Evolutionary conservation across 768 basidiomycete genomes (phyloP).

Genomic region (Naganishia friedmannii): DNA sequence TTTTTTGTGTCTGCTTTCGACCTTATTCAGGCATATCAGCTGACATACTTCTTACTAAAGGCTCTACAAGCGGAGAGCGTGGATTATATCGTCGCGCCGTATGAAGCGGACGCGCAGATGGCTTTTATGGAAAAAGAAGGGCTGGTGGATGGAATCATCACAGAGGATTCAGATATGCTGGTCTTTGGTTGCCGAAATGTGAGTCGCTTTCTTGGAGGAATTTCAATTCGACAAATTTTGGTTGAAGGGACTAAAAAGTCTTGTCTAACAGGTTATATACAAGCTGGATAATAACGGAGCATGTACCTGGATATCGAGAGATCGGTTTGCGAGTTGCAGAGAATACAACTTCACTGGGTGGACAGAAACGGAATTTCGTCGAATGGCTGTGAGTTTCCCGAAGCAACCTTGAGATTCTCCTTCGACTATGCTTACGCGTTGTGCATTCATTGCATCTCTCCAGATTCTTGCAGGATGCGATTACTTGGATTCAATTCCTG

Average conservation of each 20-base stretch:
- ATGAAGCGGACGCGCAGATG: constrained; percentile 97
- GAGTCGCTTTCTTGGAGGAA: too few relatives aligned
- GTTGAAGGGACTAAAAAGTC: too few relatives aligned
- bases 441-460: neutral
- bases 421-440: neutral
- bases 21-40: neutral
- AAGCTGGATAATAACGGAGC: constrained; percentile 69
- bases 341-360: constrained; percentile 79
- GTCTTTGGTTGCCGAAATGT: constrained; percentile 94
- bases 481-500: constrained; percentile 74
- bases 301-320: constrained; percentile 53
- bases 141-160: constrained; percentile 83
- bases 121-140: constrained; percentile 82
- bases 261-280: constrained; percentile 59
- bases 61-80: constrained; percentile 78
- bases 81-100: constrained; percentile 87
- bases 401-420: neutral
- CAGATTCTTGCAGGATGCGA: constrained; percentile 54
- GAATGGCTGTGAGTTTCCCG: constrained; percentile 64
- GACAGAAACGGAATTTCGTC: constrained; percentile 83
- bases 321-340: constrained; percentile 54
- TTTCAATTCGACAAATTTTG: too few relatives aligned
- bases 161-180: constrained; percentile 95
- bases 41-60: constrained; percentile 53
- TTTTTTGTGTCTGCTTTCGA: neutral